phyloP scores from a whole-genome alignment of 192 early-diverging fungal genomes.

The Backusella circina region DNA sequence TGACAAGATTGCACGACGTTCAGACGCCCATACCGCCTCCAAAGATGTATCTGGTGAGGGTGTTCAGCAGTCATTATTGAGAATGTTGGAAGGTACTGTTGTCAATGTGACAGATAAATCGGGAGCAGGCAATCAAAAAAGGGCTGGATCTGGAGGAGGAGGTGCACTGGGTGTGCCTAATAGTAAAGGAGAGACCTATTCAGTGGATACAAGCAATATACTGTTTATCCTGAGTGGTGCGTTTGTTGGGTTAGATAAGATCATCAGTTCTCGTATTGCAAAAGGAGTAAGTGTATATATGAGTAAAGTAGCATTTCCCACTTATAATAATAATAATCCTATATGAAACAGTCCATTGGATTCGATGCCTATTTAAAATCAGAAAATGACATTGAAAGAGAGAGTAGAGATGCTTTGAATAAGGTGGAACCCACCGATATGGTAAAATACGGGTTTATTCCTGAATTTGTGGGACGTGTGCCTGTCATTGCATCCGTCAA shows the following conservation, averaged over 20 bases:
- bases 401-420: constrained; percentile 18
- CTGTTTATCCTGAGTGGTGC: constrained; percentile 88
- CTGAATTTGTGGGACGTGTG: constrained; percentile 88
- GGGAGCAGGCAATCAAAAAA: constrained; percentile 43
- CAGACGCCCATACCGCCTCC: constrained; percentile 67
- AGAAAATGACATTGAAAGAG: constrained; percentile 7
- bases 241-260: constrained; percentile 82
- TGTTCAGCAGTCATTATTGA: constrained; percentile 83
- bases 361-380: constrained; percentile 54
- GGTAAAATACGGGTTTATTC: constrained; percentile 84
- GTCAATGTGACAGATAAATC: constrained; percentile 84
- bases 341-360: constrained; percentile 57
- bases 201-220: constrained; percentile 89
- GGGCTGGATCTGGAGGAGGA: constrained; percentile 13
- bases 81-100: constrained; percentile 87
- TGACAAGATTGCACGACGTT: constrained; percentile 83
- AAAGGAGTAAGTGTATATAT: constrained; percentile 52
- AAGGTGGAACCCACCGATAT: constrained; percentile 52
- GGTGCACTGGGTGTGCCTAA: constrained; percentile 29
- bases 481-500: constrained; percentile 79
- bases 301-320: background rate
- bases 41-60: constrained; percentile 91
- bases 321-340: too few relatives aligned
- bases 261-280: constrained; percentile 71
- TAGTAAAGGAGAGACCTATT: constrained; percentile 76